phyloP scores from a whole-genome alignment of 2,329 filamentous ascomycete genomes.

The Lecanosticta acicola region DNA sequence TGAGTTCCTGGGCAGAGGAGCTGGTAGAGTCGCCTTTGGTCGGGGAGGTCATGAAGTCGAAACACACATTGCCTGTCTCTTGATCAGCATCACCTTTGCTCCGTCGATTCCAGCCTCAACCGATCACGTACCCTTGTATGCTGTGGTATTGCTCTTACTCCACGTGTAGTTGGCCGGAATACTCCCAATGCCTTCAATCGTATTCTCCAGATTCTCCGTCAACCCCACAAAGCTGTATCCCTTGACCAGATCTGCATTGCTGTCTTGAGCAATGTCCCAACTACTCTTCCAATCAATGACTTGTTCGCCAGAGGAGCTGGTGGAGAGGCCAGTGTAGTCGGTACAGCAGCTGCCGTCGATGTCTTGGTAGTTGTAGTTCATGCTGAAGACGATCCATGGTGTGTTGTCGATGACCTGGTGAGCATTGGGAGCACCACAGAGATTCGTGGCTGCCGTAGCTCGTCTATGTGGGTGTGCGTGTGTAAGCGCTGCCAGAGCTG shows the following conservation, averaged over 20 bases:
- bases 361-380: constrained; percentile 40
- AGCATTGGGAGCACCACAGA: constrained; percentile 16
- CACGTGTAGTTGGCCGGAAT: constrained; percentile 40
- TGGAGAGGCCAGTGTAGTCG: constrained; percentile 33
- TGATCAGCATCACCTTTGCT: not conserved
- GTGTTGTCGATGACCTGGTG: constrained; percentile 35
- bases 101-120: too few relatives aligned
- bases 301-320: constrained; percentile 29
- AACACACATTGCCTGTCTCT: constrained; percentile 36
- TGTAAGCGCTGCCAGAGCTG: not conserved
- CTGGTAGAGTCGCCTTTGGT: constrained; percentile 41
- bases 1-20: constrained; percentile 37
- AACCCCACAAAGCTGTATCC: constrained; percentile 44
- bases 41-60: constrained; percentile 44
- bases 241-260: constrained; percentile 38
- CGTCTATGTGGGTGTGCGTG: not conserved
- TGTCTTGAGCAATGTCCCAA: constrained; percentile 37
- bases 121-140: constrained; percentile 31
- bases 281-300: constrained; percentile 37
- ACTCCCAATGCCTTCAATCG: constrained; percentile 35
- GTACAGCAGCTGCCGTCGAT: constrained; percentile 40
- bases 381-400: constrained; percentile 44
- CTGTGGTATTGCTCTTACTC: constrained; percentile 37
- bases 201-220: constrained; percentile 39
- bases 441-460: constrained; percentile 2